Conservation (phyloP, 441 rosid species). For the Mallotus japonicus region DNA sequence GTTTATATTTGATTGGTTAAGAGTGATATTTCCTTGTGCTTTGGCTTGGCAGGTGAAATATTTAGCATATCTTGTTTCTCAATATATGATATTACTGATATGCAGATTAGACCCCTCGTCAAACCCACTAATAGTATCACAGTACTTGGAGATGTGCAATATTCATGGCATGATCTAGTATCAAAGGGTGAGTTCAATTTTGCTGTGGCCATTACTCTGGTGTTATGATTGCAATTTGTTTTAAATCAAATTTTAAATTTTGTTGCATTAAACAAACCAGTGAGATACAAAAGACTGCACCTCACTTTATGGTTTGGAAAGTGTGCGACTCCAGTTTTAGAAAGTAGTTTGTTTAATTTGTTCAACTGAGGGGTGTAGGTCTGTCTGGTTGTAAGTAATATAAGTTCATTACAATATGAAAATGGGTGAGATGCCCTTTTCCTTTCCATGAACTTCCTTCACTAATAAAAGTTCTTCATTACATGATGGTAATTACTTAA, state of each 20-base stretch:
- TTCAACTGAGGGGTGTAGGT: background rate
- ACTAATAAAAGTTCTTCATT: background rate
- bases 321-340: background rate
- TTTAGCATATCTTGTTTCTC: conserved; percentile 9
- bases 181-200: conserved; percentile 64
- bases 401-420: background rate
- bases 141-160: conserved; percentile 40
- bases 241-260: too few species aligned
- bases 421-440: too few species aligned
- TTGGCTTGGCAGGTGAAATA: conserved; percentile 5
- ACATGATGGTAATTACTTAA: background rate
- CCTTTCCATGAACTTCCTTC: background rate
- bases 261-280: background rate
- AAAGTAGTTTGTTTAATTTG: background rate
- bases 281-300: background rate
- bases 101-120: conserved; percentile 95
- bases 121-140: conserved; percentile 63
- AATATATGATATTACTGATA: conserved; percentile 20
- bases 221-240: background rate
- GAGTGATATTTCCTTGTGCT: conserved; percentile 2
- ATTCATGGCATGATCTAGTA: conserved; percentile 97
- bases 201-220: background rate
- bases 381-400: background rate
- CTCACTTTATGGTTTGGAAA: background rate
- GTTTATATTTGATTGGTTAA: conserved; percentile 22